A percentile compares a stretch with the other conserved stretches of the same genome.
These are phyloP conservation scores for Ilyonectria robusta DNA, from an alignment of 2,329 filamentous ascomycete species.

Conservation along the genomic window DNA sequence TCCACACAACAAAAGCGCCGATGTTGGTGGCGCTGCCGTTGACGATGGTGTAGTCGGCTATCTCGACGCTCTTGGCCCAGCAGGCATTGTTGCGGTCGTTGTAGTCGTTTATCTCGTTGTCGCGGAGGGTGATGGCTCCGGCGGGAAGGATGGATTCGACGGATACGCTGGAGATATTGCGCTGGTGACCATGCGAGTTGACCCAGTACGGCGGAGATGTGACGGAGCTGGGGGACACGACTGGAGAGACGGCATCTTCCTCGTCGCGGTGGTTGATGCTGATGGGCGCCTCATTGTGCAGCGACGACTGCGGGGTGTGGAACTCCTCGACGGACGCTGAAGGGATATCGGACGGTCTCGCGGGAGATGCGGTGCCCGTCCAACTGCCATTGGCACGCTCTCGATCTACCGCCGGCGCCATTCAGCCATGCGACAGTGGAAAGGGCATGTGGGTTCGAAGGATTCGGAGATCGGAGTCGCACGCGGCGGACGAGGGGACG, in stretches of 20 bases:
- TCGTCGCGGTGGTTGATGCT: conserved; percentile 30
- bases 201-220: conserved; percentile 63
- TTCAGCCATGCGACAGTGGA: conserved; percentile 49
- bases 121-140: conserved; percentile 72
- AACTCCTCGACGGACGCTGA: conserved; percentile 41
- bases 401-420: conserved; percentile 52
- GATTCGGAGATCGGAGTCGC: conserved; percentile 11
- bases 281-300: conserved; percentile 36
- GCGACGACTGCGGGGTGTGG: conserved; percentile 47
- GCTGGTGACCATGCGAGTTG: conserved; percentile 53
- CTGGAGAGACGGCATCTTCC: conserved; percentile 42
- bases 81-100: conserved; percentile 70
- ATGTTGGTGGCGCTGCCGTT: conserved; percentile 70
- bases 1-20: conserved; percentile 97
- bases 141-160: conserved; percentile 63
- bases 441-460: conserved; percentile 26
- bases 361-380: conserved; percentile 36
- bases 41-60: conserved; percentile 70
- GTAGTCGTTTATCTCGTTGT: conserved; percentile 70
- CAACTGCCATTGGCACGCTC: conserved; percentile 41
- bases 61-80: conserved; percentile 75
- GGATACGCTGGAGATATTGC: conserved; percentile 61
- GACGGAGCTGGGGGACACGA: conserved; percentile 48
- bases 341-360: conserved; percentile 37
- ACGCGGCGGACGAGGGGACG: neutral